These are phyloP conservation scores for Aspergillus incahuasiensis DNA, from an alignment of 495 filamentous ascomycete species.

Conservation along the genomic window DNA sequence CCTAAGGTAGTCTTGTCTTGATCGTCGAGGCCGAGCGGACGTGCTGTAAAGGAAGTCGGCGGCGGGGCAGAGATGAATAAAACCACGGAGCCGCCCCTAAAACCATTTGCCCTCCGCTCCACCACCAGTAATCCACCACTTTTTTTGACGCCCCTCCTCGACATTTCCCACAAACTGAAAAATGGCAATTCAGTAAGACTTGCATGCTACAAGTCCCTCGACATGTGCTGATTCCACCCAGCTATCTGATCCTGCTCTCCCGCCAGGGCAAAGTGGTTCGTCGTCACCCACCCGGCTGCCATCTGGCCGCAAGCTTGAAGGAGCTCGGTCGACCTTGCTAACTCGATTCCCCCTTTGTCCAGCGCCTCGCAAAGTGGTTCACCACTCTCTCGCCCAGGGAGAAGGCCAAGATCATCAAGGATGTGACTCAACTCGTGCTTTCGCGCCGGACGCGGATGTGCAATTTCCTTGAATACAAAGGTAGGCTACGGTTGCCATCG, in stretches of 20 bases:
- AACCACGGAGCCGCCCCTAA: conserved; percentile 29
- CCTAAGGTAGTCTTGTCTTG: not conserved
- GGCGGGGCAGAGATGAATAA: conserved; percentile 3
- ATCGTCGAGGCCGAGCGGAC: too few species aligned
- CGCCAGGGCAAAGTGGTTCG: conserved; percentile 97
- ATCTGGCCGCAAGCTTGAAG: conserved; percentile 23
- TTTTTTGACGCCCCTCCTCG: conserved; percentile 10
- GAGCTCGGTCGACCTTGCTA: conserved; percentile 15
- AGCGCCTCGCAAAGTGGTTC: conserved; percentile 99
- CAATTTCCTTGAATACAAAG: conserved; percentile 99
- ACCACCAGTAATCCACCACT: conserved; percentile 21
- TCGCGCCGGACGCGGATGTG: conserved; percentile 96
- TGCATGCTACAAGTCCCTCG: not conserved
- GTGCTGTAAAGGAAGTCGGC: not conserved
- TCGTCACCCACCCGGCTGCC: conserved; percentile 37
- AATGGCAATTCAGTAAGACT: conserved; percentile 60
- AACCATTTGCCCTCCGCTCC: conserved; percentile 30
- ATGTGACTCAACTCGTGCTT: conserved; percentile 96
- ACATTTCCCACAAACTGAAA: conserved; percentile 22
- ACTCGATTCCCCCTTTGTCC: conserved; percentile 31
- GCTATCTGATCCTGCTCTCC: conserved; percentile 95
- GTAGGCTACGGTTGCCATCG: conserved; percentile 34
- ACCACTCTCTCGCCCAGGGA: conserved; percentile 96
- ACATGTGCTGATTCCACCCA: conserved; percentile 43
- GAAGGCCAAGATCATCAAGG: conserved; percentile 99